Conservation (phyloP, 805 yeast genomes). For the Ogataea naganishii region DNA sequence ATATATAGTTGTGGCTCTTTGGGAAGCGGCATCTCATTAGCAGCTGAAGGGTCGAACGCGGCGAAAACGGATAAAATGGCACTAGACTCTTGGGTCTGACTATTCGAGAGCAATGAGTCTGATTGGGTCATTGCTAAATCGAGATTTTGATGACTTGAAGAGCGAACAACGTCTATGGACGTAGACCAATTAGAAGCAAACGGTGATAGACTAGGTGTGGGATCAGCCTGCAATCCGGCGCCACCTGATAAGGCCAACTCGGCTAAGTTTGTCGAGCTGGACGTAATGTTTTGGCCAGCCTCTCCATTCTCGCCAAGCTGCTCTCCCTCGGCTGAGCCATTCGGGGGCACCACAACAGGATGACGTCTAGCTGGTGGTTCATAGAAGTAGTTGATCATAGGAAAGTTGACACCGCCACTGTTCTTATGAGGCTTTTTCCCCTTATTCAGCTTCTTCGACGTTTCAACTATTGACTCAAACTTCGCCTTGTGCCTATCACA, state of each 20-base stretch:
- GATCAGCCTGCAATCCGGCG: no score
- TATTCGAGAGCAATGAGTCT: no score
- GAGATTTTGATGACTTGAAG: neutral
- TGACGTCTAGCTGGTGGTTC: constrained; percentile 17
- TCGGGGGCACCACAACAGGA: no score
- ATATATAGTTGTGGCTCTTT: constrained; percentile 31
- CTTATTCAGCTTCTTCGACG: constrained; percentile 20
- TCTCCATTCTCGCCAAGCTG: no score
- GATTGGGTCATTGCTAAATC: neutral
- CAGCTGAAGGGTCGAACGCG: constrained; percentile 19
- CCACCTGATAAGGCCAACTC: no score
- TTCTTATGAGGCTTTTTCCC: constrained; percentile 17
- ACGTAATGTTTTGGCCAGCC: no score
- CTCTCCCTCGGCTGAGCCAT: no score
- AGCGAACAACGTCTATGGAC: no score
- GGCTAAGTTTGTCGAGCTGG: neutral
- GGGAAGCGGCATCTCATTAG: constrained; percentile 20
- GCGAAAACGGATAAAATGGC: no score
- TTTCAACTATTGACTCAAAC: constrained; percentile 35
- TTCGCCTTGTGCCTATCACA: constrained; percentile 53
- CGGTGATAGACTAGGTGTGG: constrained; percentile 13
- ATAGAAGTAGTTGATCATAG: constrained; percentile 18
- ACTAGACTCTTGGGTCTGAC: no score
- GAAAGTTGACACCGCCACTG: constrained; percentile 19
- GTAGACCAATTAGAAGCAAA: constrained; percentile 22